Evolutionary conservation across 2,329 filamentous ascomycete genomes (phyloP), one percentile per base, ranked within the genome.

Genomic region (Fusarium sp.): DNA sequence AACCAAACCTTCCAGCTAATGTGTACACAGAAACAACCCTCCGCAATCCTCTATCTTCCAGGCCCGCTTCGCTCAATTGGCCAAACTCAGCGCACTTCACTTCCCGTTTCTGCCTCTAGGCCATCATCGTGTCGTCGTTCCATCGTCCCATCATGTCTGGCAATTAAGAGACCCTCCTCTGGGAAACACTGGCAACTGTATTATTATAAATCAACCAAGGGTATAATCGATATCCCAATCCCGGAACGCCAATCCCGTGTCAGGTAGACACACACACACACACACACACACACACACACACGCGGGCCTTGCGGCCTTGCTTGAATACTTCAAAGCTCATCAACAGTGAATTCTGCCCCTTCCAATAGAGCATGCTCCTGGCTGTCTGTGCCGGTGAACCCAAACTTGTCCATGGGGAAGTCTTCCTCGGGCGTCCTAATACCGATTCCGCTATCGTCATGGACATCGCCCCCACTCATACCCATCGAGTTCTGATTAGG

Each of bases 391-490:
- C 79, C 79, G 18, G 82, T 75, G 65, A 86, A 87, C 15, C 84
- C 83, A 76, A 87, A 91, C 77, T 91, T 91, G 58, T 88, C 87
- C 79, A 89, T 86, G 3, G 86, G 83, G 51, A 89, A 90, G 31
- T 92, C 90, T 60, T 91, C 90, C 59, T 92, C 90, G 2, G 90
- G 89, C 9, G 89, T 91, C 56, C 89, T 84, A 75, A 94, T 91
- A 35, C 91, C 91, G 67, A 94, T 94, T 4, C 91, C 92, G 76
- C 92, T 94, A 73, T 94, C 92, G 73, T 94, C 92, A 68, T 91
- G 88, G 6, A 78, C 82, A 63, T 86, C 85, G 64, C 84, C 77
- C 29, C 86, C 84, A 49, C 84, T 73, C 67, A 73, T 73, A 27
- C 63, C 73, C 69, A 78, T 66, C 4, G 77, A 59, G 69, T 83